Percentiles rank a stretch among this genome's conserved stretches.
These are phyloP conservation scores for Warburgia ugandensis DNA, from an alignment of 164 flowering plant species.

Conservation along the genomic window DNA sequence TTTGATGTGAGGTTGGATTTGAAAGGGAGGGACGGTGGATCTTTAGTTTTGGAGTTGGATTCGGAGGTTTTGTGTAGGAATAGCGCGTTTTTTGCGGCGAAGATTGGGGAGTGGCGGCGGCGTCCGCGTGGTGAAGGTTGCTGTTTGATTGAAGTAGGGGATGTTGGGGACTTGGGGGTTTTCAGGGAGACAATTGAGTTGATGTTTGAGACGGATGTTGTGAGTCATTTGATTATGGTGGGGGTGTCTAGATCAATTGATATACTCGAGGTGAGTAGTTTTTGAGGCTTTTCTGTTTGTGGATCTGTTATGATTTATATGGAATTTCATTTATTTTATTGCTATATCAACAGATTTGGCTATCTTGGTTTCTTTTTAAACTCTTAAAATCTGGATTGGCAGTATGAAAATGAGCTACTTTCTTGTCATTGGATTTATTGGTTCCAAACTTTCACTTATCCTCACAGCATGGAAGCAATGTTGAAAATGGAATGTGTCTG, in stretches of 20 bases:
- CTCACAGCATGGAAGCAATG: no score
- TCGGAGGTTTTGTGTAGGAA: conserved; percentile 54
- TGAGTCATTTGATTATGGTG: conserved; percentile 34
- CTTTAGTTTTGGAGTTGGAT: conserved; percentile 62
- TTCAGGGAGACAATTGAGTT: conserved; percentile 78
- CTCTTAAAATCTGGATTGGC: no score
- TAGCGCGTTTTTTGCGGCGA: conserved; percentile 50
- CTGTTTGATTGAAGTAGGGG: conserved; percentile 75
- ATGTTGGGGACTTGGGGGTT: conserved; percentile 56
- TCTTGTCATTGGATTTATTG: no score
- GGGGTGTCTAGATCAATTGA: conserved; percentile 65
- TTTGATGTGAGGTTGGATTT: conserved; percentile 75
- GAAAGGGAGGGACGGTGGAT: conserved; percentile 61
- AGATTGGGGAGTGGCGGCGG: conserved; percentile 35
- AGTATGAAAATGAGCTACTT: no score
- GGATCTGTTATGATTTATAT: neutral
- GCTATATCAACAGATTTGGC: no score
- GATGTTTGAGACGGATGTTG: conserved; percentile 65
- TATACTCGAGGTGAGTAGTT: conserved; percentile 65
- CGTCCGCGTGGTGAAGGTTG: conserved; percentile 21
- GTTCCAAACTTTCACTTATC: no score
- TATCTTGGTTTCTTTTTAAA: no score
- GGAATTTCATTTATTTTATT: neutral
- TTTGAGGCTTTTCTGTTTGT: neutral
- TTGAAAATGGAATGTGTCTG: no score